phyloP scores from a whole-genome alignment of 169 alveolate genomes.

The Plasmodium falciparum region DNA sequence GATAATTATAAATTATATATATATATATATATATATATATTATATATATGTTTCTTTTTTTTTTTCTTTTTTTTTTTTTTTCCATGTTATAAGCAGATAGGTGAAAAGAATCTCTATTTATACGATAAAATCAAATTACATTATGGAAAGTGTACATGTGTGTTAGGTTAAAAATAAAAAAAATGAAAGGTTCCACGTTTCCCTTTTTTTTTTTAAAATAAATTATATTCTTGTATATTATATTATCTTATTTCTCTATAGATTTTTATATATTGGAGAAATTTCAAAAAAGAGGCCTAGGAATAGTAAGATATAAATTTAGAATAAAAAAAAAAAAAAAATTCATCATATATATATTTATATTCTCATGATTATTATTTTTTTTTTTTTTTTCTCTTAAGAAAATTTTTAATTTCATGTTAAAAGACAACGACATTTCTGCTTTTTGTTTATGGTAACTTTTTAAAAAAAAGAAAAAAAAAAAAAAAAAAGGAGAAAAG shows the following conservation, averaged over 20 bases:
- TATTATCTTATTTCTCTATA: background rate
- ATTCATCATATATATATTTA: background rate
- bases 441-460: slow-evolving; percentile 28
- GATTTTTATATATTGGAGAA: slow-evolving; percentile 30
- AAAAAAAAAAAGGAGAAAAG: background rate
- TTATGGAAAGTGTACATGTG: slow-evolving; percentile 29
- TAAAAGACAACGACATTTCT: slow-evolving; percentile 30
- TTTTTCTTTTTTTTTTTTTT: background rate
- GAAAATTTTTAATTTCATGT: slow-evolving; percentile 54
- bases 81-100: slow-evolving; percentile 16
- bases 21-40: background rate
- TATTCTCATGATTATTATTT: background rate
- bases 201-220: background rate
- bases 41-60: background rate
- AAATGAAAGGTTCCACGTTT: background rate
- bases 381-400: background rate
- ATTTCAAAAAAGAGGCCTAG: slow-evolving; percentile 62
- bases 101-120: slow-evolving; percentile 18
- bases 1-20: background rate
- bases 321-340: background rate
- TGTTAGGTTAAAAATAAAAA: slow-evolving; percentile 31
- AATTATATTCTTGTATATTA: background rate
- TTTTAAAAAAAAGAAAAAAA: background rate
- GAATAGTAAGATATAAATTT: slow-evolving; percentile 14
- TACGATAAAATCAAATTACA: slow-evolving; percentile 34